phyloP scores from a whole-genome alignment of 2,329 filamentous ascomycete genomes.

The Fusarium sp. region DNA sequence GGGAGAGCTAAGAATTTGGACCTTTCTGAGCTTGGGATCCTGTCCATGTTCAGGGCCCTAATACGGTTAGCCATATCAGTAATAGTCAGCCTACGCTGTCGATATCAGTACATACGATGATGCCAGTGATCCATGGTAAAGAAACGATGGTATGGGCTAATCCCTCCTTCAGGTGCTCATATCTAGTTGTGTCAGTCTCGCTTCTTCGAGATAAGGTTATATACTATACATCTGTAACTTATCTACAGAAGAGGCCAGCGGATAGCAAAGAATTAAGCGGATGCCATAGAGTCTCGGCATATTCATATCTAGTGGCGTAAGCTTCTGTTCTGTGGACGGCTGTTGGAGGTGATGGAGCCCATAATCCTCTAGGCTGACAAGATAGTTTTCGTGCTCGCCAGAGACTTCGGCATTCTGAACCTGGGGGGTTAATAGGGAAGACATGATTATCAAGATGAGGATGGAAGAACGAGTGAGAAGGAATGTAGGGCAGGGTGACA shows the following conservation, averaged over 20 bases:
- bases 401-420: too few species aligned
- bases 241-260: not conserved
- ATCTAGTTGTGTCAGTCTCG: not conserved
- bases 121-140: not conserved
- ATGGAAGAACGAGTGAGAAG: too few species aligned
- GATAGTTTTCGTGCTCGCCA: not conserved
- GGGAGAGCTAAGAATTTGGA: not conserved
- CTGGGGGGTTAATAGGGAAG: not conserved
- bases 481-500: too few species aligned
- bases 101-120: not conserved
- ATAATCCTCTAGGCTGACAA: not conserved
- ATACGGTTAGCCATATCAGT: too few species aligned
- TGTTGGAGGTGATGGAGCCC: not conserved
- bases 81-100: fast-evolving
- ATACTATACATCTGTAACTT: not conserved
- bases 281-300: not conserved
- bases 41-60: not conserved
- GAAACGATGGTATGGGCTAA: not conserved
- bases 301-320: conserved; percentile 3
- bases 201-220: too few species aligned
- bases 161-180: not conserved
- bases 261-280: not conserved
- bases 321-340: not conserved
- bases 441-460: too few species aligned
- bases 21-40: not conserved